A percentile compares a stretch with the other conserved stretches of the same genome.
phyloP scores from a whole-genome alignment of 2,329 filamentous ascomycete species.

The Penicillium frequentans region DNA sequence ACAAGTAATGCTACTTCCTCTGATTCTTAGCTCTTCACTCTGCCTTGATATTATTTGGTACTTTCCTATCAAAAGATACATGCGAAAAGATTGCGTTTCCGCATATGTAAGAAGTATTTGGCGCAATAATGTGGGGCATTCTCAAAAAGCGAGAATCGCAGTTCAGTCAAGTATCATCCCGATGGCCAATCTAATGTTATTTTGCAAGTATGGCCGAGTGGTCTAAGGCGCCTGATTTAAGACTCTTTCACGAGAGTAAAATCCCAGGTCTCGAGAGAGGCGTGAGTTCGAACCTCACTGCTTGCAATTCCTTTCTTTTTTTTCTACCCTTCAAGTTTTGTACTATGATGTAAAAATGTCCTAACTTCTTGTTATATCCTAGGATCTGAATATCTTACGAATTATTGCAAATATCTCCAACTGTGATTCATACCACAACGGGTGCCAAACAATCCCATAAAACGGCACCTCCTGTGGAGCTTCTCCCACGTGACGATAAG shows the following conservation, averaged over 20 bases:
- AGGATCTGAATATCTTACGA: accelerated
- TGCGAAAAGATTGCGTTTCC: too few relatives aligned
- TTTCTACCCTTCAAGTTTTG: background rate
- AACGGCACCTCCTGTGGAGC: too few relatives aligned
- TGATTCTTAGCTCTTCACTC: background rate
- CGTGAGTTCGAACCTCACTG: background rate
- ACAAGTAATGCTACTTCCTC: background rate
- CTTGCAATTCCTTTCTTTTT: background rate
- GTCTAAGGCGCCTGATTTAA: background rate
- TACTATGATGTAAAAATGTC: background rate
- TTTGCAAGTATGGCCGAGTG: background rate
- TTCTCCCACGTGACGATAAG: conserved; percentile 10
- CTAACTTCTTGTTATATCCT: background rate
- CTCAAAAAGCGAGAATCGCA: background rate
- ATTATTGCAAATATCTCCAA: too few relatives aligned
- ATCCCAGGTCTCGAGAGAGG: background rate
- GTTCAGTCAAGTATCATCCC: accelerated
- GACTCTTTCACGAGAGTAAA: background rate
- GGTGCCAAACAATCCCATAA: too few relatives aligned
- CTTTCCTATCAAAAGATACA: background rate
- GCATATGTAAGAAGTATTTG: background rate
- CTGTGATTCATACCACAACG: too few relatives aligned
- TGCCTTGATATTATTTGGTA: too few relatives aligned
- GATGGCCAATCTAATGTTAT: background rate
- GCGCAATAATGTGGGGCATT: background rate